Evolutionary conservation across 768 basidiomycete genomes (phyloP).

Genomic region (Macrolepiota albuminosa): DNA sequence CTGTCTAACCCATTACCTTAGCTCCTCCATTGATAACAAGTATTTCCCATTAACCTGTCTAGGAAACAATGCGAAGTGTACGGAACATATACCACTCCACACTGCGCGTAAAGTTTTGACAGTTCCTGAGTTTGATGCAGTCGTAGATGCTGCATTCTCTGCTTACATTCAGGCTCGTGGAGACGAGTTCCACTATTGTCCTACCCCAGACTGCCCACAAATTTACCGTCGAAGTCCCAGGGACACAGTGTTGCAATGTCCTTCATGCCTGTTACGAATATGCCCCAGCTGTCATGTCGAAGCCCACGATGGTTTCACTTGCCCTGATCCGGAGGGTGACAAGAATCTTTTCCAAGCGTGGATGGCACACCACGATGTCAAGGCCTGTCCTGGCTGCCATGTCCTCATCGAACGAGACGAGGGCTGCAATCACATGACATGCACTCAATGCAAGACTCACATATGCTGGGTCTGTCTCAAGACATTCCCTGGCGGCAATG

Average conservation of each 20-base stretch:
- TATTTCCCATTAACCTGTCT: conserved; percentile 72
- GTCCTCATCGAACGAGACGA: conserved; percentile 65
- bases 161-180: conserved; percentile 55
- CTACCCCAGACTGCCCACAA: conserved; percentile 73
- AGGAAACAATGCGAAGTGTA: conserved; percentile 58
- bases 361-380: conserved; percentile 59
- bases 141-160: conserved; percentile 58
- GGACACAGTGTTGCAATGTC: conserved; percentile 58
- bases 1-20: conserved; percentile 58
- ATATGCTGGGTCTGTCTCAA: conserved; percentile 77
- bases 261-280: conserved; percentile 65
- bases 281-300: conserved; percentile 55
- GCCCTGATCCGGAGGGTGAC: conserved; percentile 52
- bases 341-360: conserved; percentile 60
- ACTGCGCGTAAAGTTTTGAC: conserved; percentile 48
- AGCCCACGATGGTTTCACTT: conserved; percentile 64
- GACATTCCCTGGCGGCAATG: conserved; percentile 63
- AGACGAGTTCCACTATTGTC: conserved; percentile 67
- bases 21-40: conserved; percentile 49
- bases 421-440: conserved; percentile 86
- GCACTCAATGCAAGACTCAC: conserved; percentile 67
- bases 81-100: conserved; percentile 47
- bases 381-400: conserved; percentile 70
- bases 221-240: conserved; percentile 56
- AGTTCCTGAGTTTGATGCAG: conserved; percentile 44